Evolutionary conservation across 2,329 filamentous ascomycete genomes (phyloP).

Genomic region (Pseudogymnoascus sp.): DNA sequence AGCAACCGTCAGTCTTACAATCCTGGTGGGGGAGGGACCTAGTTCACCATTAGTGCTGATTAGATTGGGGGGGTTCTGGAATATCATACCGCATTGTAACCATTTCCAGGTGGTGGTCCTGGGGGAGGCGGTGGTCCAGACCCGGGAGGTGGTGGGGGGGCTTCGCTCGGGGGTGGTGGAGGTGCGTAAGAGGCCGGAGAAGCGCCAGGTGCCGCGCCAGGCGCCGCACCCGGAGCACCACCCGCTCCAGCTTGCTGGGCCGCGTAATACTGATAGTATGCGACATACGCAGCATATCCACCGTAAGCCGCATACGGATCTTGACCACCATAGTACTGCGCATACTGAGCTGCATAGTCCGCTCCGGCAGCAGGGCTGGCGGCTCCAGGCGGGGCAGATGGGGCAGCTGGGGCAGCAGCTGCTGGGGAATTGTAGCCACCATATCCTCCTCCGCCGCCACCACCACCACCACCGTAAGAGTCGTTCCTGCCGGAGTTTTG

Average conservation of each 20-base stretch:
- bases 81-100: conserved; percentile 49
- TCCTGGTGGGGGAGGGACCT: conserved; percentile 52
- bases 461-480: conserved; percentile 32
- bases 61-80: conserved; percentile 14
- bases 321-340: conserved; percentile 66
- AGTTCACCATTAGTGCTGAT: conserved; percentile 10
- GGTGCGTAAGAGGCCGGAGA: conserved; percentile 43
- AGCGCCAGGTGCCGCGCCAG: conserved; percentile 33
- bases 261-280: conserved; percentile 69
- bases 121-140: conserved; percentile 52
- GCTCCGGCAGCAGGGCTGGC: conserved; percentile 37
- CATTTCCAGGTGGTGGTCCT: conserved; percentile 43
- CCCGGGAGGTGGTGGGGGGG: conserved; percentile 56
- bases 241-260: conserved; percentile 37
- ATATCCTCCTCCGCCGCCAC: conserved; percentile 35
- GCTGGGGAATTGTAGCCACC: conserved; percentile 29
- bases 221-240: conserved; percentile 32
- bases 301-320: conserved; percentile 90
- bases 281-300: conserved; percentile 71
- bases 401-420: conserved; percentile 24
- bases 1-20: conserved; percentile 30
- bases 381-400: conserved; percentile 36
- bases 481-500: conserved; percentile 38
- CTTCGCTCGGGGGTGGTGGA: conserved; percentile 49
- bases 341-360: conserved; percentile 76